Conservation (phyloP, 495 filamentous ascomycete species). For the Aspergillus cavernicola region DNA sequence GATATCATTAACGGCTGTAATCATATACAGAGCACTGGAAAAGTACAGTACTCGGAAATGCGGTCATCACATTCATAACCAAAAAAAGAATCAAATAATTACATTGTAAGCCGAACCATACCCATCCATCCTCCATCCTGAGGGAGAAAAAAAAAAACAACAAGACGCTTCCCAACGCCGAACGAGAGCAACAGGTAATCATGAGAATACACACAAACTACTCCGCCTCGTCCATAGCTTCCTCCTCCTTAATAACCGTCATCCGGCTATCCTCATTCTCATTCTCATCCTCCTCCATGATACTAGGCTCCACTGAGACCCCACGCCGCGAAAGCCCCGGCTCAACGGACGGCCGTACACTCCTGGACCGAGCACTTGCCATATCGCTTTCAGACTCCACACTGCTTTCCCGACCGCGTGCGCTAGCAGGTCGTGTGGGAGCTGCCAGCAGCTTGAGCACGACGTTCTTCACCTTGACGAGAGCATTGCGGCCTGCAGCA, state of each 20-base stretch:
- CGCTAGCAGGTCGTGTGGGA: constrained; percentile 31
- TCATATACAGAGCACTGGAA: too few species aligned
- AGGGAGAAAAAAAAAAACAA: too few species aligned
- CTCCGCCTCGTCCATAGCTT: too few species aligned
- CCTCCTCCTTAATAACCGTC: constrained; percentile 49
- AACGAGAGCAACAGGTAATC: constrained; percentile 23
- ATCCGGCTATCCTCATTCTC: constrained; percentile 51
- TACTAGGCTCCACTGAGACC: constrained; percentile 43
- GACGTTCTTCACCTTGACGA: constrained; percentile 73
- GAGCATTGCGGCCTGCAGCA: constrained; percentile 66
- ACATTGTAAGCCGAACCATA: background rate
- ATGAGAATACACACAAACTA: constrained; percentile 13
- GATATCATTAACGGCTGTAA: too few species aligned
- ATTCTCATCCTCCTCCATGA: constrained; percentile 53
- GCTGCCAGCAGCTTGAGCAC: constrained; percentile 46
- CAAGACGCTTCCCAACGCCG: constrained; percentile 16
- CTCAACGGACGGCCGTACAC: constrained; percentile 40
- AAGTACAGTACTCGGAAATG: background rate
- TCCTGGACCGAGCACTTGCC: constrained; percentile 34
- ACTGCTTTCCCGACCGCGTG: constrained; percentile 31
- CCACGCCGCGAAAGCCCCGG: constrained; percentile 25
- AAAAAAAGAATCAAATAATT: constrained; percentile 6
- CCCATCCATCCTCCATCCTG: background rate
- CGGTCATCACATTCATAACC: constrained; percentile 11
- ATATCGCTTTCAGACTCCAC: constrained; percentile 37